Evolutionary conservation across 257 asterid genomes (phyloP).

Genomic region (Plectranthus barbatus): DNA sequence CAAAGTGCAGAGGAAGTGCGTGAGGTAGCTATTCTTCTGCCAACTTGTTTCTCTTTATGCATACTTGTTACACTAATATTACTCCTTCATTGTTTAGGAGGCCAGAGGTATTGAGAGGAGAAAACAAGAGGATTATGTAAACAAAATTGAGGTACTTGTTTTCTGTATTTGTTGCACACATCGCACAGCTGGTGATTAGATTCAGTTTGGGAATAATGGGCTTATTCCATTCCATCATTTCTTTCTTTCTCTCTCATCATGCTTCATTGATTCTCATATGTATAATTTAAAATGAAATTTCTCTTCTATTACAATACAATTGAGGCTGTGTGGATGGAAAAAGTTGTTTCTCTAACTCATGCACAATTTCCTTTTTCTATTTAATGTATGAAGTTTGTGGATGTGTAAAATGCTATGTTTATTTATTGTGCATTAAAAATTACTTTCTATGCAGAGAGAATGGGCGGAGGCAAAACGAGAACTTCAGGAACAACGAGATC

Average conservation of each 20-base stretch:
- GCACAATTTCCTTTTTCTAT: neutral
- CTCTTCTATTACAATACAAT: too few relatives aligned
- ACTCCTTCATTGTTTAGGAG: conserved; percentile 37
- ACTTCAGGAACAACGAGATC: conserved; percentile 77
- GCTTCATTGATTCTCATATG: too few relatives aligned
- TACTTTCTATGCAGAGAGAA: conserved; percentile 52
- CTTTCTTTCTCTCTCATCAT: too few relatives aligned
- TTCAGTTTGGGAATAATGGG: too few relatives aligned
- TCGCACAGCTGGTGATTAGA: too few relatives aligned
- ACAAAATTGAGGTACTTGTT: conserved; percentile 61
- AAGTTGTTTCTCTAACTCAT: neutral
- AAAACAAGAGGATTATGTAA: conserved; percentile 55
- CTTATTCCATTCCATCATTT: too few relatives aligned
- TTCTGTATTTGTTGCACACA: too few relatives aligned
- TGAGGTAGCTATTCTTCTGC: conserved; percentile 40
- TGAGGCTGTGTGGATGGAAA: neutral
- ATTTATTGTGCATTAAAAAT: neutral
- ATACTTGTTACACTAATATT: conserved; percentile 5
- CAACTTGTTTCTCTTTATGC: neutral
- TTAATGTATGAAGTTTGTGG: neutral
- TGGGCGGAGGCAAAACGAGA: conserved; percentile 92
- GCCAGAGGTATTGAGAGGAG: conserved; percentile 72
- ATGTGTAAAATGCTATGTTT: neutral
- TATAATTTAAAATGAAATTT: too few relatives aligned
- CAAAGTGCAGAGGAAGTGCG: conserved; percentile 82